phyloP scores from a whole-genome alignment of 805 yeast species.

The Suhomyces xylopsoci region DNA sequence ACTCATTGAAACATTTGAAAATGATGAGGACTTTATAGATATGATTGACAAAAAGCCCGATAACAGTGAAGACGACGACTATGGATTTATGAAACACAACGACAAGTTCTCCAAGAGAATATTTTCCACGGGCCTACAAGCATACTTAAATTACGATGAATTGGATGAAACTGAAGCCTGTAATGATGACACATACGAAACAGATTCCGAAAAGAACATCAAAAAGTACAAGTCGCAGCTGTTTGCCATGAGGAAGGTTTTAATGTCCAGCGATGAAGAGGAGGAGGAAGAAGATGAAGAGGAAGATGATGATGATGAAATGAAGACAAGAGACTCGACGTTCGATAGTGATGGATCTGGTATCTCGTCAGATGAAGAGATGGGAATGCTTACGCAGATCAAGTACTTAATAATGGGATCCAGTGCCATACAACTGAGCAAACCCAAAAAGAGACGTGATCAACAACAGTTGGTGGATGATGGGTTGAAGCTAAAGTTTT shows the following conservation, averaged over 20 bases:
- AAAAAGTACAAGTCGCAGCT: slow-evolving; percentile 40
- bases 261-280: slow-evolving; percentile 9
- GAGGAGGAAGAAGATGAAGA: slow-evolving; percentile 11
- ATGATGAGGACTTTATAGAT: not conserved
- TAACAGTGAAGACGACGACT: slow-evolving; percentile 24
- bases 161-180: slow-evolving; percentile 12
- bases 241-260: slow-evolving; percentile 13
- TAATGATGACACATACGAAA: slow-evolving; percentile 6
- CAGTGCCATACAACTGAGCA: slow-evolving; percentile 5
- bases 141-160: slow-evolving; percentile 22
- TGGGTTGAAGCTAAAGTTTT: slow-evolving; percentile 38
- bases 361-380: slow-evolving; percentile 18
- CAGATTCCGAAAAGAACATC: slow-evolving; percentile 15
- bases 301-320: slow-evolving; percentile 10
- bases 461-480: slow-evolving; percentile 35
- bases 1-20: not conserved
- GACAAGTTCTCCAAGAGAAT: slow-evolving; percentile 23
- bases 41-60: not conserved
- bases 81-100: slow-evolving; percentile 28
- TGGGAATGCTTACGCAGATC: slow-evolving; percentile 34
- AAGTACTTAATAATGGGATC: slow-evolving; percentile 33
- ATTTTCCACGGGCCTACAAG: slow-evolving; percentile 26
- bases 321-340: slow-evolving; percentile 1
- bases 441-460: slow-evolving; percentile 15
- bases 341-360: slow-evolving; percentile 5